Evolutionary conservation across 2,329 filamentous ascomycete species (phyloP), one percentile per base, ranked within the genome.

Genomic region (Sporothrix curviconia): DNA sequence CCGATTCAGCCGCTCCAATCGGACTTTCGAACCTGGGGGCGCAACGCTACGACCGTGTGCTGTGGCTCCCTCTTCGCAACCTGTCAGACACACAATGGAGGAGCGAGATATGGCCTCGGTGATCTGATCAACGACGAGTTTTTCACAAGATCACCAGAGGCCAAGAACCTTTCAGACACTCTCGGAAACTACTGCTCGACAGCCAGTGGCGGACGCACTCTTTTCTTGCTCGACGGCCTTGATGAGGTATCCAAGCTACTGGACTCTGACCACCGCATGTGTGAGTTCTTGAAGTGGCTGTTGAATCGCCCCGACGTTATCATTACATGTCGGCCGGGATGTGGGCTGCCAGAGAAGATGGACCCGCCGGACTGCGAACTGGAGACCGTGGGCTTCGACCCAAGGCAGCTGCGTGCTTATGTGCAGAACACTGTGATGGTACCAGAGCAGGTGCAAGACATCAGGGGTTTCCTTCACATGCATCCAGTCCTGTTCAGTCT

Each of bases 141-240:
- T 2, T 12, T 49, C 17, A 17, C 46, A 34, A 8, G 17, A 11
- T 32, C 11, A 11, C 6, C 5, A 5, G 28, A 32, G 5, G 28
- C 28, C 11, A 32, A 11, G 6, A 11, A 5, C 11, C 28, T 32
- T 32, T 32, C 28, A 6, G 28, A 32, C 11, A 30, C 24, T 53
- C 46, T 43, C 37, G 36, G 14, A 12, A 11, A 51, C 3, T 14
- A 51, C 32, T 51, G 47, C 34, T 8, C 15, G 25, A 19, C 30
- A 11, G 32, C 28, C n/a, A 44, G 6, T 24, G 22, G 14, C 19
- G 28, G 46, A 17, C 32, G 2, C 57, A 73, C 67, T 17, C 63
- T 77, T 1, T 73, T 75, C 46, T 44, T 76, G 14, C 67, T 77
- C 12, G 74, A 77, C 61, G 74, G 74, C 5, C 57, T 76, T 12